A percentile compares a stretch with the other conserved stretches of the same genome.
phyloP scores from a whole-genome alignment of 208 protist species.

The Leishmania turanica region DNA sequence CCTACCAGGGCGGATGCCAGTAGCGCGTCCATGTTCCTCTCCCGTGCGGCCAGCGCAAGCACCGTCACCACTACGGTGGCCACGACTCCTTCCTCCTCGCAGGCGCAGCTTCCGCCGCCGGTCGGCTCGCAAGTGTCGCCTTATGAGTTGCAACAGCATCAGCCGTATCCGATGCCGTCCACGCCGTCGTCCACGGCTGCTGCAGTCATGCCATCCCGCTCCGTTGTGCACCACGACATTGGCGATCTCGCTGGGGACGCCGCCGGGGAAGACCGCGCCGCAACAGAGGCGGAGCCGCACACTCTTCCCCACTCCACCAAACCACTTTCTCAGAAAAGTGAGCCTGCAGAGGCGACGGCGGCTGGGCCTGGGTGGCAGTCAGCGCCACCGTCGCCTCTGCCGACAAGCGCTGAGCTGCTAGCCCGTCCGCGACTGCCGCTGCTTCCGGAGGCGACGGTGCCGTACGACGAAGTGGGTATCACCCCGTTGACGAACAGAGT shows the following conservation, averaged over 20 bases:
- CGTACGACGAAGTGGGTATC: neutral
- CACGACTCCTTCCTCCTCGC: constrained; percentile 13
- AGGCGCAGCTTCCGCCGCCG: neutral
- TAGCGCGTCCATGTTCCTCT: neutral
- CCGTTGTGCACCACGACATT: neutral
- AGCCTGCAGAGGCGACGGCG: neutral
- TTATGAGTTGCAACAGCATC: constrained; percentile 4
- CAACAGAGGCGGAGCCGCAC: neutral
- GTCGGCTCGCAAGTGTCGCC: constrained; percentile 18
- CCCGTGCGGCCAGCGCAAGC: constrained; percentile 17
- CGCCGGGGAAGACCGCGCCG: neutral
- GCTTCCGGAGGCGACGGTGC: neutral
- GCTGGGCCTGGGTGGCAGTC: constrained; percentile 6
- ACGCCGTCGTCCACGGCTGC: neutral
- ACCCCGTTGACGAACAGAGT: neutral
- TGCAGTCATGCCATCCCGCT: neutral
- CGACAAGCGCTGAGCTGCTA: neutral
- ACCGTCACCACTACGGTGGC: constrained; percentile 5
- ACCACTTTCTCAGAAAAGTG: constrained; percentile 1
- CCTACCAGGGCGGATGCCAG: constrained; percentile 25
- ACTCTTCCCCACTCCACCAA: neutral
- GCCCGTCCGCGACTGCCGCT: neutral
- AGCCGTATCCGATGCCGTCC: constrained; percentile 2
- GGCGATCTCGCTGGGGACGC: neutral
- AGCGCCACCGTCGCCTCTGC: neutral